Evolutionary conservation across 192 early-diverging fungal species (phyloP).

Genomic region (Funneliformis mosseae): DNA sequence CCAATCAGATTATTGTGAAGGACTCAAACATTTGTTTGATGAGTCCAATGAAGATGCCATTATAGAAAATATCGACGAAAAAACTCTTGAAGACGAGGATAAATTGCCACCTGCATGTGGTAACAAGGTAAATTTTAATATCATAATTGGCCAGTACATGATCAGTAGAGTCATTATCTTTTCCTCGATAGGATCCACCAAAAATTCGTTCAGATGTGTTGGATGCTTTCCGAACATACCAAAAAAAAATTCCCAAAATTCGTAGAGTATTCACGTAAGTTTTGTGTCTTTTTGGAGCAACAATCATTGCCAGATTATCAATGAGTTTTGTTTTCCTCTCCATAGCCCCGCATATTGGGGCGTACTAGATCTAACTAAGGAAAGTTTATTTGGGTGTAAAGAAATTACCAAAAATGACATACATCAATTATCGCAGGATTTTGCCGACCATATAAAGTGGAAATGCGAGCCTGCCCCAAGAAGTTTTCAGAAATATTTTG

Average conservation of each 20-base stretch:
- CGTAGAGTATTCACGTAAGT: slow-evolving; percentile 11
- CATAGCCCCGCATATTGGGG: slow-evolving; percentile 28
- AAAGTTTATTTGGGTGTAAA: slow-evolving; percentile 18
- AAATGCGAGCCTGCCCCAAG: not conserved
- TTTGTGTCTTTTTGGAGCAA: not conserved
- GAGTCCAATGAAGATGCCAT: slow-evolving; percentile 23
- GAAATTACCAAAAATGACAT: slow-evolving; percentile 6
- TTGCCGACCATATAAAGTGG: slow-evolving; percentile 21
- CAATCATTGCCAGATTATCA: not conserved
- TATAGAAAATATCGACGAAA: slow-evolving; percentile 24
- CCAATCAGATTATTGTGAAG: slow-evolving; percentile 12
- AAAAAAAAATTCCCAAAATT: slow-evolving; percentile 22
- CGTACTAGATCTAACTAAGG: slow-evolving; percentile 10
- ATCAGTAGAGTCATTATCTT: slow-evolving; percentile 18
- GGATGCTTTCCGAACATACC: slow-evolving; percentile 26
- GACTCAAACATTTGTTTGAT: slow-evolving; percentile 9
- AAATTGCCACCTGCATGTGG: slow-evolving; percentile 18
- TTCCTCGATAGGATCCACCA: slow-evolving; percentile 6
- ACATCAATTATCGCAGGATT: slow-evolving; percentile 17
- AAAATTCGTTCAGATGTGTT: slow-evolving; percentile 15
- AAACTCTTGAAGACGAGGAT: slow-evolving; percentile 21
- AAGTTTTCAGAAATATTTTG: not conserved
- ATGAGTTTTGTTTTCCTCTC: not conserved
- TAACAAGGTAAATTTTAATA: slow-evolving; percentile 15
- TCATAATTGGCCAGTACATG: slow-evolving; percentile 12